Evolutionary conservation across 768 basidiomycete genomes (phyloP).

Genomic region (Suillus spraguei): DNA sequence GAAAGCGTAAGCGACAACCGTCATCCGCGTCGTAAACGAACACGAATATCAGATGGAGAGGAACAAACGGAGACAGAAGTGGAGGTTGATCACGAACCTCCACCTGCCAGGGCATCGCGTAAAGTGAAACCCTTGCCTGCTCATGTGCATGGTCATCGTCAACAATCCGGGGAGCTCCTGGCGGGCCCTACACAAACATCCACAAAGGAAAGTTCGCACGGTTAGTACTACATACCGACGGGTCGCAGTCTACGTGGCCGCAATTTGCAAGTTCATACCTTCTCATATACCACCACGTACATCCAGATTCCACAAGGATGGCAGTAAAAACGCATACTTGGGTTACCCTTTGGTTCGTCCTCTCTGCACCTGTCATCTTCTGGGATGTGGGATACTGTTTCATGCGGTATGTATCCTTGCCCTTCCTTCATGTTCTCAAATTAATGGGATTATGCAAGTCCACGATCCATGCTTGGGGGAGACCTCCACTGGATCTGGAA

Average conservation of each 20-base stretch:
- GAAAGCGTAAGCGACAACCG: slow-evolving; percentile 15
- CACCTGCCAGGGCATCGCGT: background rate
- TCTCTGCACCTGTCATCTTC: slow-evolving; percentile 52
- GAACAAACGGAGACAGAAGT: slow-evolving; percentile 1
- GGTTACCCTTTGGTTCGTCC: slow-evolving; percentile 70
- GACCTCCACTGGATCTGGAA: slow-evolving; percentile 93
- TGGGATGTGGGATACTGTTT: slow-evolving; percentile 89
- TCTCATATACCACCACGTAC: slow-evolving; percentile 7
- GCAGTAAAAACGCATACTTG: slow-evolving; percentile 53
- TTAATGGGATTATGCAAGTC: slow-evolving; percentile 45
- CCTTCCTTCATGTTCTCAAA: background rate
- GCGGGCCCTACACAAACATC: background rate
- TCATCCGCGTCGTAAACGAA: slow-evolving; percentile 3
- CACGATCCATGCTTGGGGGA: slow-evolving; percentile 84
- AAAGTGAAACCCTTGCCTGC: slow-evolving; percentile 6
- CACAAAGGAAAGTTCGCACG: slow-evolving; percentile 10
- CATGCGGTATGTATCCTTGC: slow-evolving; percentile 57
- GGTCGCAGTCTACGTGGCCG: background rate
- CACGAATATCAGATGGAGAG: slow-evolving; percentile 8
- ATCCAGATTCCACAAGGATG: slow-evolving; percentile 36
- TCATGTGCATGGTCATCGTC: slow-evolving; percentile 5
- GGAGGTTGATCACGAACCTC: background rate
- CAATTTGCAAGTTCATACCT: slow-evolving; percentile 5
- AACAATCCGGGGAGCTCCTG: background rate
- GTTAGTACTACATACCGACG: slow-evolving; percentile 8